phyloP scores from a whole-genome alignment of 192 early-diverging fungal genomes.

The Coemansia sp. region DNA sequence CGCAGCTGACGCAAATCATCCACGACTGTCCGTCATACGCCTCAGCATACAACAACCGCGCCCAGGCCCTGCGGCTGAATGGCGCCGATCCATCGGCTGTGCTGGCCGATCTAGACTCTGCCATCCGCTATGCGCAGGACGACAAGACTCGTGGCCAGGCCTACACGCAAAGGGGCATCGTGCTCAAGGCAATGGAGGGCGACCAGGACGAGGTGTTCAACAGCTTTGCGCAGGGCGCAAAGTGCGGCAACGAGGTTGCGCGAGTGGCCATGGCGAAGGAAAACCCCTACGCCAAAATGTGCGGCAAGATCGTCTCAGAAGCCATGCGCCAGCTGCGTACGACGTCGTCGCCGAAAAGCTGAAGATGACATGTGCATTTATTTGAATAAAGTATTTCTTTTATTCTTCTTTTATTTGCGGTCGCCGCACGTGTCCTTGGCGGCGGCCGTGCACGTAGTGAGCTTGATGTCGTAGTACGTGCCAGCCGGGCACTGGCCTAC shows the following conservation, averaged over 20 bases:
- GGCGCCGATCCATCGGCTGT: slow-evolving; percentile 26
- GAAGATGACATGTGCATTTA: background rate
- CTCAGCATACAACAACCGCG: slow-evolving; percentile 69
- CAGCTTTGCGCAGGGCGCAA: slow-evolving; percentile 64
- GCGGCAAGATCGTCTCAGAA: slow-evolving; percentile 63
- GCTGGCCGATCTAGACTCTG: slow-evolving; percentile 58
- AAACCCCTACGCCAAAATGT: slow-evolving; percentile 76
- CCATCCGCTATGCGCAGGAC: slow-evolving; percentile 60
- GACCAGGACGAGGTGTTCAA: slow-evolving; percentile 57
- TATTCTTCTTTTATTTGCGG: slow-evolving; percentile 19
- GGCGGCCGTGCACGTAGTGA: slow-evolving; percentile 31
- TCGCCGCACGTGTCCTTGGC: slow-evolving; percentile 38
- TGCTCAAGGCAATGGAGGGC: slow-evolving; percentile 46
- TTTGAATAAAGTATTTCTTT: background rate
- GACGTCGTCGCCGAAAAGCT: background rate
- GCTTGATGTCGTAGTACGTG: slow-evolving; percentile 46
- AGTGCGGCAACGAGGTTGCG: slow-evolving; percentile 65
- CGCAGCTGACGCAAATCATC: slow-evolving; percentile 45
- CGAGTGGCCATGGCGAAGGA: slow-evolving; percentile 58
- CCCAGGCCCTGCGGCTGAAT: slow-evolving; percentile 54
- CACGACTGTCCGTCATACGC: slow-evolving; percentile 57
- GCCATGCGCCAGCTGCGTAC: slow-evolving; percentile 57
- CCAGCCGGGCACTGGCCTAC: slow-evolving; percentile 36
- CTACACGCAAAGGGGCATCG: slow-evolving; percentile 66
- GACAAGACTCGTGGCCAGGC: slow-evolving; percentile 52